These are phyloP conservation scores for Fremontodendron californicum DNA, from an alignment of 345 rosid genomes.

Conservation along the genomic window DNA sequence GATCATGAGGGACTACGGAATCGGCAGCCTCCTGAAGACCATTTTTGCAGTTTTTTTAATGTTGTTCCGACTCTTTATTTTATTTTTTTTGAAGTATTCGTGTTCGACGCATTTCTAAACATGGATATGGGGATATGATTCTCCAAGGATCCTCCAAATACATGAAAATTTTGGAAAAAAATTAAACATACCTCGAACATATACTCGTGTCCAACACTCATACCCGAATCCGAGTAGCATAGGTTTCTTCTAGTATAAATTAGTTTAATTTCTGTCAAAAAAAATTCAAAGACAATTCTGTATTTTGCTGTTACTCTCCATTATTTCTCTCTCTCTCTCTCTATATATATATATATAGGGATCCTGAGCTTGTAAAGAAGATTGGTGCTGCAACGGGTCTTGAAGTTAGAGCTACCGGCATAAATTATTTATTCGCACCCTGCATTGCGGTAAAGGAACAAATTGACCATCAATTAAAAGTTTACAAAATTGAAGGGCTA, in stretches of 20 bases:
- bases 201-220: no score
- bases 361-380: slow-evolving; percentile 65
- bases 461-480: background rate
- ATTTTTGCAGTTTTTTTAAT: no score
- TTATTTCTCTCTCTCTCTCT: no score
- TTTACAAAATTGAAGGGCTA: background rate
- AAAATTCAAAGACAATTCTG: background rate
- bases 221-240: no score
- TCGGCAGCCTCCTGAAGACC: slow-evolving; percentile 58
- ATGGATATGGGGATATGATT: no score
- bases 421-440: slow-evolving; percentile 76
- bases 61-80: no score
- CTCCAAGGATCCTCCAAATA: no score
- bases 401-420: slow-evolving; percentile 89
- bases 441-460: slow-evolving; percentile 65
- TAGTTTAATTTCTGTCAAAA: background rate
- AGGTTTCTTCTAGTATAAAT: no score
- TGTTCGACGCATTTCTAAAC: no score
- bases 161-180: no score
- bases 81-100: no score
- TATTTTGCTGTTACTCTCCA: background rate
- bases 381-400: slow-evolving; percentile 89
- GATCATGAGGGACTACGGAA: slow-evolving; percentile 33
- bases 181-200: no score
- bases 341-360: slow-evolving; percentile 54